Evolutionary conservation across 73 alveolate species (phyloP), one percentile per base, ranked within the genome.

Genomic region (Breviolum minutum): DNA sequence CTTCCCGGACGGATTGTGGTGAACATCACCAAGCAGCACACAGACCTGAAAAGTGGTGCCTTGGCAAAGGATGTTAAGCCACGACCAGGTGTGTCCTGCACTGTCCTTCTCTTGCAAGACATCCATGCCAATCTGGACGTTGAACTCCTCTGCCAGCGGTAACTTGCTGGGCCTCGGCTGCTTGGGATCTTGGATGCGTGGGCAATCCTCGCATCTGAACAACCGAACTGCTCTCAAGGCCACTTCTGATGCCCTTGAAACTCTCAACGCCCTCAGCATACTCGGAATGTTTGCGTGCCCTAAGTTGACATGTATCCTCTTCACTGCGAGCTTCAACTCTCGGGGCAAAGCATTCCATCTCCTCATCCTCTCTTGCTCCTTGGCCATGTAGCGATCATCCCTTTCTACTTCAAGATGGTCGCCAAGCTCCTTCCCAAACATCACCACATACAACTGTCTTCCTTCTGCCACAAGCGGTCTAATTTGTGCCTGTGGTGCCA

Each of bases 381-480:
- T 0, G 8, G 70, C 13, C 30, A 7, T 10, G 48, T 40, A 61
- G 1, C 91, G 63, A 22, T 82, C 91, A 82, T 82, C 74, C 26
- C 0, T 14, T 74, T 61, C 91, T 26, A 2, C 70, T 7, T 32
- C 95, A 10, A 26, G 16, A 5, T 73, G 74, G 19, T 32, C 86
- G 4, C 96, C 96, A 40, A 89, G 74, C 73, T 89, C 96, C 61
- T 69, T 89, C 61, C 96, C 96, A 19, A 69, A 89, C 8, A 89
- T 2, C 19, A 40, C 96, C 30, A 89, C 62, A 22, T 89, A 68
- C 29, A 89, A 73, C 27, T 4, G 13, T 0, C 96, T 32, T 12
- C 48, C 96, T 0, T 0, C 11, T 22, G 96, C 96, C n/a, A 29
- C 62, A 29, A 89, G 0, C 6, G 95, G 95, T 0, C 96, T 61